A percentile compares a stretch with the other conserved stretches of the same genome.
phyloP scores from a whole-genome alignment of 345 rosid genomes.

The Barbarea vulgaris region DNA sequence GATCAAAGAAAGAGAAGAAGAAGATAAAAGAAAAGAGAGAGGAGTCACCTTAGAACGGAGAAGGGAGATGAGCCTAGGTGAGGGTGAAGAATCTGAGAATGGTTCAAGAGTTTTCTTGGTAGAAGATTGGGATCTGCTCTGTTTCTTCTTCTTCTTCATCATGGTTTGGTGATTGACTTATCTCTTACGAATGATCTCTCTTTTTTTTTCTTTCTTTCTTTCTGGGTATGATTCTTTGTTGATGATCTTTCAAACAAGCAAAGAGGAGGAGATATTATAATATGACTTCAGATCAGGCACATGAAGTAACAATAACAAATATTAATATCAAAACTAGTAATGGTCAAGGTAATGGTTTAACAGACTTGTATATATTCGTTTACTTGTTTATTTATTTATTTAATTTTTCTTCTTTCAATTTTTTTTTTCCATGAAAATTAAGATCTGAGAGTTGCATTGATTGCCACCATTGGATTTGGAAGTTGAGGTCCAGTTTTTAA shows the following conservation, averaged over 20 bases:
- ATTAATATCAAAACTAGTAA: conserved; percentile 11
- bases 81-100: conserved; percentile 37
- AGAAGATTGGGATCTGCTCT: conserved; percentile 38
- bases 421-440: conserved; percentile 9
- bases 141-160: conserved; percentile 44
- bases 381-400: not conserved
- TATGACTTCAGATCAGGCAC: conserved; percentile 38
- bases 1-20: not conserved
- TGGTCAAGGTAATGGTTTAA: conserved; percentile 32
- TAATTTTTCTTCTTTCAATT: not conserved
- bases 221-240: conserved; percentile 8
- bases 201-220: not conserved
- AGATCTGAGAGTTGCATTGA: conserved; percentile 32
- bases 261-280: not conserved
- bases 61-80: conserved; percentile 38
- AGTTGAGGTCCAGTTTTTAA: conserved; percentile 31
- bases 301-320: conserved; percentile 24
- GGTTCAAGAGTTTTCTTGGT: conserved; percentile 28
- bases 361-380: conserved; percentile 23
- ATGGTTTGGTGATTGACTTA: conserved; percentile 37
- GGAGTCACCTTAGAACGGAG: conserved; percentile 41
- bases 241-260: conserved; percentile 33
- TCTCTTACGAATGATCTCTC: conserved; percentile 11
- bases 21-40: conserved; percentile 7
- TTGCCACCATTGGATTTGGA: conserved; percentile 1